Evolutionary conservation across 2,329 filamentous ascomycete genomes (phyloP), one percentile per base, ranked within the genome.

Genomic region (Fonsecaea multimorphosa): DNA sequence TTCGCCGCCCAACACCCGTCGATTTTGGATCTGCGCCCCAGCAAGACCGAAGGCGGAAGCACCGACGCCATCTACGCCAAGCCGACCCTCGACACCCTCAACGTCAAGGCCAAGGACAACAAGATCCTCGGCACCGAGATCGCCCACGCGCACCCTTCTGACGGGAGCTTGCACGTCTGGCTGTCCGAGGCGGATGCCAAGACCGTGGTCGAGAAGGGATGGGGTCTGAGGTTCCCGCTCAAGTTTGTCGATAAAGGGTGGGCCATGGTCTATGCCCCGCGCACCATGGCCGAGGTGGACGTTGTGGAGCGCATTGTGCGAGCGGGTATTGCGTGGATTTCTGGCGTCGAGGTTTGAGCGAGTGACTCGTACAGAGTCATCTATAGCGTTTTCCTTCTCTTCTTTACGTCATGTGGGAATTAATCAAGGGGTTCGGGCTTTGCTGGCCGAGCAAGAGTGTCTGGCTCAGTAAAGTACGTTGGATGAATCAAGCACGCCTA

Each of bases 161-260:
- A 70, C 2, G 54, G 56, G 24, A 68, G 65, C 46, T 34, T 70
- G 16, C 68, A 70, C 49, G 65, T 68, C 31, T 70, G 68, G 68
- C 40, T 70, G 19, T 61, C 58, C 22, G 56, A 70, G 61, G 60
- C 63, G 14, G 68, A 70, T 51, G 68, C 68, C 7, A 68, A 53
- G 58, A 64, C 44, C 1, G 66, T 70, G 27, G 65, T 70, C 2
- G 68, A 66, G 49, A 65, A 66, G 63, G 66, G 66, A n/a, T 70
- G 65, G 63, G 68, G 63, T 1, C 7, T 64, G 63, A 54, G 66
- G 29, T 70, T 70, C 40, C 68, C 68, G 16, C 38, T 70, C 29
- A 19, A 34, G n/a, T 64, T 61, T 19, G 54, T 68, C 14, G 65
- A 68, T 31, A 70, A 63, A 40, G 68, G 68, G 16, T 70, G 65